A percentile compares a stretch with the other conserved stretches of the same genome.
Evolutionary conservation across 805 yeast species (phyloP).

Genomic region (Peterozyma xylosa): DNA sequence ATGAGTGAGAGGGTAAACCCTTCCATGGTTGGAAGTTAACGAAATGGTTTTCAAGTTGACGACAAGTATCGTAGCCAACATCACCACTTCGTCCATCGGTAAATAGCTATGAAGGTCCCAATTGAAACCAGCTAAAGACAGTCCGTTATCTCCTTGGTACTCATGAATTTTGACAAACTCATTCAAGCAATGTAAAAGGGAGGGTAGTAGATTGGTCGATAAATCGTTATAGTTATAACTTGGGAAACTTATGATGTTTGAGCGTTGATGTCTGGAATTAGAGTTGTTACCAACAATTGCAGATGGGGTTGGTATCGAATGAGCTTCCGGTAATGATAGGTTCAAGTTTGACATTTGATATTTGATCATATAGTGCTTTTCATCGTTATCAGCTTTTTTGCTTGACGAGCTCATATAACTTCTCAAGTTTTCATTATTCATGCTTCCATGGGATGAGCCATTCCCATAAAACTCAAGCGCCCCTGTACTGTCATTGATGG

Average conservation of each 20-base stretch:
- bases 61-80: conserved; percentile 43
- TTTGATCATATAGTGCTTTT: background rate
- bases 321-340: background rate
- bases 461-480: background rate
- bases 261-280: too few relatives aligned
- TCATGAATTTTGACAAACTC: conserved; percentile 47
- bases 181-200: conserved; percentile 47
- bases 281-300: too few relatives aligned
- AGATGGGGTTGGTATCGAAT: too few relatives aligned
- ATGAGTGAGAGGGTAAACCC: conserved; percentile 10
- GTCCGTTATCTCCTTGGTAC: conserved; percentile 21
- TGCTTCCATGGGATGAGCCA: background rate
- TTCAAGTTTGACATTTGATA: conserved; percentile 10
- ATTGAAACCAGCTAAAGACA: conserved; percentile 43
- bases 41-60: conserved; percentile 38
- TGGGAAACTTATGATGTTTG: background rate
- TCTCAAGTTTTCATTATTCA: background rate
- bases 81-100: conserved; percentile 51
- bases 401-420: conserved; percentile 2
- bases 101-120: conserved; percentile 58
- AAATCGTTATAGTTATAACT: conserved; percentile 43
- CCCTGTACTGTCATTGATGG: too few relatives aligned
- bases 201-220: conserved; percentile 46
- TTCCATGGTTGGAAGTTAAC: background rate
- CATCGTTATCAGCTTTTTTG: conserved; percentile 4